Percentiles rank a stretch among this genome's conserved stretches.
Conservation (phyloP, 2,329 filamentous ascomycete genomes). For the Tricladium varicosporioides region DNA sequence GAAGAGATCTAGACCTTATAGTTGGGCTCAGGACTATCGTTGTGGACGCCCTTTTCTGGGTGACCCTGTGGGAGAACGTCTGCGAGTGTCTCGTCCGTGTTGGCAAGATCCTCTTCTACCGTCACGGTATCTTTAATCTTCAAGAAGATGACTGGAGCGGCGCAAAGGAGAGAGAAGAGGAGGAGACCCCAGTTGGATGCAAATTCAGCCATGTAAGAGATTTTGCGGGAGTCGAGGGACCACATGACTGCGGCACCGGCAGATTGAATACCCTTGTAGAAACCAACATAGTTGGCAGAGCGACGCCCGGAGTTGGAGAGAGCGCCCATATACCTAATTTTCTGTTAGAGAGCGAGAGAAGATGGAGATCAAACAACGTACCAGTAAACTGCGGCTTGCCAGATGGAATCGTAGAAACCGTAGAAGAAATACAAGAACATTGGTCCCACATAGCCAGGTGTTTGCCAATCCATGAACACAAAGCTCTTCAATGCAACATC, state of each 20-base stretch:
- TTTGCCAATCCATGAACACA: slow-evolving; percentile 58
- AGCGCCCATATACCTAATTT: slow-evolving; percentile 78
- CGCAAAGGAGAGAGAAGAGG: slow-evolving; percentile 69
- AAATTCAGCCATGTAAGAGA: slow-evolving; percentile 70
- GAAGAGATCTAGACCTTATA: no score
- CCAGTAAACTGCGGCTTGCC: slow-evolving; percentile 93
- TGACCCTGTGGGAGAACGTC: slow-evolving; percentile 53
- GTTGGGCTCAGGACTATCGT: no score
- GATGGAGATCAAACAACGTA: slow-evolving; percentile 35
- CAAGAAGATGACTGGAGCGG: slow-evolving; percentile 73
- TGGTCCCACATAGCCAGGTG: slow-evolving; percentile 67
- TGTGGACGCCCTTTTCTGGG: slow-evolving; percentile 14
- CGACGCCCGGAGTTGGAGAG: slow-evolving; percentile 91
- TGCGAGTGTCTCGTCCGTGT: slow-evolving; percentile 76
- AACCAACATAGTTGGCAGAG: slow-evolving; percentile 86
- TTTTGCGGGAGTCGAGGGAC: slow-evolving; percentile 62
- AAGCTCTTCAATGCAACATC: slow-evolving; percentile 19
- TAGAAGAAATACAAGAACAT: slow-evolving; percentile 92
- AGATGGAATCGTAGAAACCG: slow-evolving; percentile 83
- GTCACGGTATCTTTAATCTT: slow-evolving; percentile 80
- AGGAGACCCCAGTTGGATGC: slow-evolving; percentile 75
- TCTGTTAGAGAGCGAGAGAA: slow-evolving; percentile 7
- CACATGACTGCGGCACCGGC: slow-evolving; percentile 76
- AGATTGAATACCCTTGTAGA: slow-evolving; percentile 90
- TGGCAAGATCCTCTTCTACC: slow-evolving; percentile 78